These are phyloP conservation scores for Globisporangium carolinianum DNA, from an alignment of 352 stramenopile genomes.

Conservation along the genomic window DNA sequence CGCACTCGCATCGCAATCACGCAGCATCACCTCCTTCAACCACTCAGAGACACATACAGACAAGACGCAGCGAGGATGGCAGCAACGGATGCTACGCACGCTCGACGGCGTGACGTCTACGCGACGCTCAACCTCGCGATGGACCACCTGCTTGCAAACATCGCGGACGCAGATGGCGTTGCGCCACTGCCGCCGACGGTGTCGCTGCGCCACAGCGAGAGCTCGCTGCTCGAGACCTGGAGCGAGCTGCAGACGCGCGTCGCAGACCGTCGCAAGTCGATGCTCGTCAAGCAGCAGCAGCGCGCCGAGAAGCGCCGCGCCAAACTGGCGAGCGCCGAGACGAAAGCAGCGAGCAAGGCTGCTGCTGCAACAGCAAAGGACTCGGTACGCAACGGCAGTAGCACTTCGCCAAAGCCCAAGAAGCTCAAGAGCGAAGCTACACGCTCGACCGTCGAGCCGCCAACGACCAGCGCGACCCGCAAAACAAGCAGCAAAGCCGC, in stretches of 20 bases:
- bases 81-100: not conserved
- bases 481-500: slow-evolving; percentile 2
- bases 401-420: not conserved
- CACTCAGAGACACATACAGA: too few relatives aligned
- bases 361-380: slow-evolving; percentile 5
- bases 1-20: too few relatives aligned
- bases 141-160: slow-evolving; percentile 40
- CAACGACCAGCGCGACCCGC: too few relatives aligned
- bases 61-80: not conserved
- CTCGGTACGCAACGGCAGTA: not conserved
- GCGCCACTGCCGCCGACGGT: slow-evolving; percentile 15
- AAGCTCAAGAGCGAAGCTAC: slow-evolving; percentile 6
- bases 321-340: slow-evolving; percentile 2
- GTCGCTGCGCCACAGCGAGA: slow-evolving; percentile 4
- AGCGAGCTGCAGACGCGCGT: slow-evolving; percentile 14
- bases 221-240: slow-evolving; percentile 14
- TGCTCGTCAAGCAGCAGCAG: slow-evolving; percentile 24
- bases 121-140: slow-evolving; percentile 33
- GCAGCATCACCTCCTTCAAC: too few relatives aligned
- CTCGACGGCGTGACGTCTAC: slow-evolving; percentile 24
- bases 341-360: slow-evolving; percentile 6
- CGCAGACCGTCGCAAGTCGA: slow-evolving; percentile 10
- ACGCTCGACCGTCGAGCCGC: not conserved
- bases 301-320: slow-evolving; percentile 15
- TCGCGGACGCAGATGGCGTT: slow-evolving; percentile 11